phyloP scores from a whole-genome alignment of 176 grass and related monocot species.

The Musa troglodytarum region DNA sequence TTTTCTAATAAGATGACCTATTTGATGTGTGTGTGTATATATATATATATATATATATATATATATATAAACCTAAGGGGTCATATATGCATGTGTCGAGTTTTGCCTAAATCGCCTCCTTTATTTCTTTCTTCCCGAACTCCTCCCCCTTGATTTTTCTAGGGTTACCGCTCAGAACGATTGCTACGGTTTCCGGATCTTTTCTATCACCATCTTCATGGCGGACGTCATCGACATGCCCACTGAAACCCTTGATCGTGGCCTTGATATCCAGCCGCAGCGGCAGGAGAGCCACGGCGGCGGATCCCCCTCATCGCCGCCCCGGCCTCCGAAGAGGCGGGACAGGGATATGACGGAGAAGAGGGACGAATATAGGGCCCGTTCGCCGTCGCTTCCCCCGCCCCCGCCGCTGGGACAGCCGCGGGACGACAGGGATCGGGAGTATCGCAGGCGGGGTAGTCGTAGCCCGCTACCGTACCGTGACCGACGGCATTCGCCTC shows the following conservation, averaged over 20 bases:
- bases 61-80: no score
- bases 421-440: conserved; percentile 48
- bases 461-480: conserved; percentile 52
- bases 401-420: conserved; percentile 44
- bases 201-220: conserved; percentile 27
- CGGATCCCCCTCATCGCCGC: conserved; percentile 35
- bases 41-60: no score
- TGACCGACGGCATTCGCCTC: conserved; percentile 11
- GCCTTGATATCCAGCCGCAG: conserved; percentile 27
- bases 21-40: no score
- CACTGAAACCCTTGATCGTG: conserved; percentile 41
- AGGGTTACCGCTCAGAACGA: neutral
- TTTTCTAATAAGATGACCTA: no score
- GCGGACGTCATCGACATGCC: conserved; percentile 73
- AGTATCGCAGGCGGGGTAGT: conserved; percentile 35
- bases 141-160: neutral
- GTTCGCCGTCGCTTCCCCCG: conserved; percentile 38
- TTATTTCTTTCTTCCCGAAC: neutral
- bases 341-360: conserved; percentile 38
- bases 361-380: conserved; percentile 16
- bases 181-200: conserved; percentile 2
- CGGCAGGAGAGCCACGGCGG: conserved; percentile 46
- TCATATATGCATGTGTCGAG: no score
- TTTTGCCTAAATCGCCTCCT: no score
- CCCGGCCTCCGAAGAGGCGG: conserved; percentile 54